Evolutionary conservation across 129 eudicot genomes (phyloP).

Genomic region (Ambrosia trifida): DNA sequence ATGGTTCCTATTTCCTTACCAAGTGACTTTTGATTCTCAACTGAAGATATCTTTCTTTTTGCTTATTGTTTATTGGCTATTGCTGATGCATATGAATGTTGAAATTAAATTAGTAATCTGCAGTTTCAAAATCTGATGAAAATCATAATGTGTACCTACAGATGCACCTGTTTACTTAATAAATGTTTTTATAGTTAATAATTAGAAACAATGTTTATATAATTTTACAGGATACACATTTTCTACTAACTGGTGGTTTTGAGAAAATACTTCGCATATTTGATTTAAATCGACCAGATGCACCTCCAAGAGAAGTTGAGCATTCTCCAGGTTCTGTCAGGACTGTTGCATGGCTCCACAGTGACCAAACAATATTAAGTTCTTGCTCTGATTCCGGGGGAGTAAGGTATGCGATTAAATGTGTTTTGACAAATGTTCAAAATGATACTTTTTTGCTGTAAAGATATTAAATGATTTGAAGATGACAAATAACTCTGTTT

Average conservation of each 20-base stretch:
- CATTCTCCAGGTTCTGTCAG: slow-evolving; percentile 76
- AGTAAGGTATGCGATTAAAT: slow-evolving; percentile 54
- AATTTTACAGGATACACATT: slow-evolving; percentile 51
- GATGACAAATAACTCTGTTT: background rate
- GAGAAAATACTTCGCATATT: slow-evolving; percentile 68
- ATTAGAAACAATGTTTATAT: background rate
- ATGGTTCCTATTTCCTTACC: slow-evolving; percentile 3
- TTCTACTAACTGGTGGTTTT: slow-evolving; percentile 67
- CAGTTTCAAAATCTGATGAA: background rate
- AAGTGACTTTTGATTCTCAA: background rate
- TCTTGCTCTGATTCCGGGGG: slow-evolving; percentile 73
- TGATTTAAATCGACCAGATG: slow-evolving; percentile 70
- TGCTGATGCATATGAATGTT: slow-evolving; percentile 7
- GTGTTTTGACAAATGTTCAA: background rate
- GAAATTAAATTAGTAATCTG: background rate
- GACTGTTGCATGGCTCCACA: slow-evolving; percentile 74
- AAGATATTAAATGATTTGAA: background rate
- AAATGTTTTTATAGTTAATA: background rate
- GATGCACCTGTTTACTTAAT: slow-evolving; percentile 2
- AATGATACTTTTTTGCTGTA: background rate
- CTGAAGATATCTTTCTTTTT: background rate
- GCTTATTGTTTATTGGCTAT: background rate
- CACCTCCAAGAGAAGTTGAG: slow-evolving; percentile 68
- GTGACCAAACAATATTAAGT: slow-evolving; percentile 77
- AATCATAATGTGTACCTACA: background rate